phyloP scores from a whole-genome alignment of 2,329 filamentous ascomycete genomes.

The Graphilbum sp. region DNA sequence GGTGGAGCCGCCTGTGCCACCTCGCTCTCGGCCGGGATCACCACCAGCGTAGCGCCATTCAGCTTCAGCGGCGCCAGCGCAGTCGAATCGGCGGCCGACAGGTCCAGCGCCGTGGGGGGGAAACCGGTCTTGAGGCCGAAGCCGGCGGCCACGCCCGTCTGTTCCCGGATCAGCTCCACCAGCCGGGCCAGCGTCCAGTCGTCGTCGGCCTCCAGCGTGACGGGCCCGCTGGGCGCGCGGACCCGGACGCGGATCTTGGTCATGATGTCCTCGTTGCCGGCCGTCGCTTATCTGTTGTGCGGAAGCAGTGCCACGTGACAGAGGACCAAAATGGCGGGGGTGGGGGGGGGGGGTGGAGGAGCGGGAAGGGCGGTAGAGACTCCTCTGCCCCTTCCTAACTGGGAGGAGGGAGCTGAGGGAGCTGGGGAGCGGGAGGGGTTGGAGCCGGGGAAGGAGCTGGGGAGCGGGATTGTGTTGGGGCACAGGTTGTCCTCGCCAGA shows the following conservation, averaged over 20 bases:
- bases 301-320: background rate
- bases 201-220: slow-evolving; percentile 52
- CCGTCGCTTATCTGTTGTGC: background rate
- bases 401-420: too few relatives aligned
- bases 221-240: slow-evolving; percentile 56
- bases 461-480: too few relatives aligned
- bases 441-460: too few relatives aligned
- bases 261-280: too few relatives aligned
- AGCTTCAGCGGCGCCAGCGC: slow-evolving; percentile 28
- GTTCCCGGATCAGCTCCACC: slow-evolving; percentile 40
- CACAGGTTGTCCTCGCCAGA: too few relatives aligned
- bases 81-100: slow-evolving; percentile 27
- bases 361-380: too few relatives aligned
- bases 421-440: too few relatives aligned
- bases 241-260: slow-evolving; percentile 49
- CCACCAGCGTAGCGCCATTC: slow-evolving; percentile 32
- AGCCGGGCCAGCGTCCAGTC: slow-evolving; percentile 49
- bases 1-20: slow-evolving; percentile 1
- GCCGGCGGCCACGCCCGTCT: slow-evolving; percentile 45
- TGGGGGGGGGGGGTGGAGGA: too few relatives aligned
- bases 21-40: slow-evolving; percentile 21
- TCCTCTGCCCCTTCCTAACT: too few relatives aligned
- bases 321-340: background rate
- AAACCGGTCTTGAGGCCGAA: slow-evolving; percentile 77
- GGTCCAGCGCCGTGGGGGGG: slow-evolving; percentile 54